A percentile compares a stretch with the other conserved stretches of the same genome.
phyloP scores from a whole-genome alignment of 2,329 filamentous ascomycete genomes.

The Claviceps paspali region DNA sequence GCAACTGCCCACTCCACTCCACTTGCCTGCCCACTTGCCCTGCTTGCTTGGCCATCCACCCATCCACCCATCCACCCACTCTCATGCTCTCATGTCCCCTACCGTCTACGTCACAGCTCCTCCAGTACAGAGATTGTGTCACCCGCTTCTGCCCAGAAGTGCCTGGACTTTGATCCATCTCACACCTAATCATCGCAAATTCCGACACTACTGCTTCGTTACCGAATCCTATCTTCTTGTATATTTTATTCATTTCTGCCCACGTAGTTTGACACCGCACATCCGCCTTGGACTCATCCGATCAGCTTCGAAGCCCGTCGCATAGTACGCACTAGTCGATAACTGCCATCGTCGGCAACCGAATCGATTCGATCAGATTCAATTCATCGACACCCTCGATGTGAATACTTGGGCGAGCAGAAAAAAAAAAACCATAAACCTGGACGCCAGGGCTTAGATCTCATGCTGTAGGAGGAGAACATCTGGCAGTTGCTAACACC shows the following conservation, averaged over 20 bases:
- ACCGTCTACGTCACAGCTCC: constrained; percentile 1
- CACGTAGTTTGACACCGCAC: neutral
- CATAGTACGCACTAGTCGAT: neutral
- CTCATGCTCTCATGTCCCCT: neutral
- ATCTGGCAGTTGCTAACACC: constrained; percentile 3
- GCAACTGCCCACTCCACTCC: constrained; percentile 2
- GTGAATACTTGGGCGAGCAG: neutral
- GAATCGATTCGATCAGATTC: no score
- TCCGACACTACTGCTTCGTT: neutral
- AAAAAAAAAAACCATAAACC: neutral
- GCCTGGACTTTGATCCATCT: neutral
- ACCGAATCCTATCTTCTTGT: neutral
- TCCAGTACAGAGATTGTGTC: neutral
- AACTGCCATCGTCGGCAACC: neutral
- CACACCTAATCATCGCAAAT: neutral
- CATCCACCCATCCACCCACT: neutral
- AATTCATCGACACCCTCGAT: neutral
- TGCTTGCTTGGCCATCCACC: no score
- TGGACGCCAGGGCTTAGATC: neutral
- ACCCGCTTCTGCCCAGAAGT: neutral
- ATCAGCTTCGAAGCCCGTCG: neutral
- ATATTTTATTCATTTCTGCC: neutral
- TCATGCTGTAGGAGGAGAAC: constrained; percentile 9
- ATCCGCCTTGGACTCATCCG: neutral
- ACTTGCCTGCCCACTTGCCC: no score